Evolutionary conservation across 345 rosid species (phyloP), one percentile per base, ranked within the genome.

Genomic region (Excoecaria agallocha): DNA sequence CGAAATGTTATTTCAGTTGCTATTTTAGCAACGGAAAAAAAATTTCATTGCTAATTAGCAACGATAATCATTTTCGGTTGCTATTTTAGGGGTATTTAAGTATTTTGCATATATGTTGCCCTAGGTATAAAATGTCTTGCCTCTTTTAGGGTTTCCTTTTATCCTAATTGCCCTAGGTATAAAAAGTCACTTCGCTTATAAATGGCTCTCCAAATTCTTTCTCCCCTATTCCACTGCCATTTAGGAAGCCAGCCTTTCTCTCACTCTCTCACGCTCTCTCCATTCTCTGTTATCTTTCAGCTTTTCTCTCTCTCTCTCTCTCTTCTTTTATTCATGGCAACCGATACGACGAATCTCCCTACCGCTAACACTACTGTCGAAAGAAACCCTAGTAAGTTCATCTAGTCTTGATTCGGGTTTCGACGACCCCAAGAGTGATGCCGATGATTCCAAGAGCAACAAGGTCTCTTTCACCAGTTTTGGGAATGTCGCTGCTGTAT

Each of bases 401-500:
- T 19, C 81, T 2, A 60, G 51, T 41, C 67, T 60, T 9, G 30
- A 10, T 9, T 17, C 70, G 4, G 65, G 35, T 68, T 45, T 52
- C 15, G 72, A 37, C 3, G 82, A 39, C 39, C 38, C 61, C 43
- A 38, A 45, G 41, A 70, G 69, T 57, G 74, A 37, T 5, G 86
- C 55, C 37, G 80, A 68, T 3, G 88, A 77, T 38, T 69, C 81
- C 39, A 85, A 85, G 79, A 69, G 49, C 51, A 25, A 41, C 70
- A 49, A 72, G 69, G 77, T 1, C 12, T 19, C 81, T 41, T 8
- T 80, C 2, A 48, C 48, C 71, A 80, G 73, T 70, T 63, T 76
- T 0, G 89, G 68, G 13, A 71, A 85, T 74, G 37, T 5, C 22
- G 88, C 77, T 45, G 81, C 83, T 5, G 89, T 78, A n/a, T 75